These are phyloP conservation scores for Fistulifera pelliculosa DNA, from an alignment of 108 stramenopile genomes.

Conservation along the genomic window DNA sequence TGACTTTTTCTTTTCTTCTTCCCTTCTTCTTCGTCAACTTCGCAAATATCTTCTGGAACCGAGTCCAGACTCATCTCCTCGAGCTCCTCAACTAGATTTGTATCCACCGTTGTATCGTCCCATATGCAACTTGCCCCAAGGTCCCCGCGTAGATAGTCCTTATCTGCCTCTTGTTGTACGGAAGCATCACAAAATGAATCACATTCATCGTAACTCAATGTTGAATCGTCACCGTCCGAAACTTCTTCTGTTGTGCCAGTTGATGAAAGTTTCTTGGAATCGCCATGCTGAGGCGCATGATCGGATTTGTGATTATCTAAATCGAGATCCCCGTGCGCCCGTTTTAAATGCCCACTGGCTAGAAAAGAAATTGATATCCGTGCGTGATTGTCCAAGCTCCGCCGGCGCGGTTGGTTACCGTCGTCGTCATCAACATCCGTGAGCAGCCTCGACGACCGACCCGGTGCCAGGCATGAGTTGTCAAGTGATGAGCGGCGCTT, in stretches of 20 bases:
- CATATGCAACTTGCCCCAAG: slow-evolving; percentile 12
- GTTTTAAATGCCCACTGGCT: neutral
- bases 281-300: neutral
- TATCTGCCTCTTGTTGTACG: slow-evolving; percentile 5
- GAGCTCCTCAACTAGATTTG: too few relatives aligned
- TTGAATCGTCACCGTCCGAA: neutral
- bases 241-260: slow-evolving; percentile 3
- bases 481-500: slow-evolving; percentile 7
- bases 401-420: slow-evolving; percentile 3
- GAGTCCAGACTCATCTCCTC: too few relatives aligned
- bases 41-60: too few relatives aligned
- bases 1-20: too few relatives aligned
- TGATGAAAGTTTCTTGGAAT: neutral
- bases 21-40: too few relatives aligned
- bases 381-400: slow-evolving; percentile 1
- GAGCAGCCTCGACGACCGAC: neutral
- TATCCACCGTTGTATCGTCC: neutral
- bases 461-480: slow-evolving; percentile 7
- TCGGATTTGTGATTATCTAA: neutral
- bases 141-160: slow-evolving; percentile 5
- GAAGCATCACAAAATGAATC: slow-evolving; percentile 17
- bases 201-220: neutral
- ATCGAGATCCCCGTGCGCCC: neutral
- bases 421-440: neutral
- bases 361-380: neutral